Percentiles rank a stretch among this genome's conserved stretches.
These are phyloP conservation scores for Tympanopsis confertula DNA, from an alignment of 2,329 filamentous ascomycete genomes.

Conservation along the genomic window DNA sequence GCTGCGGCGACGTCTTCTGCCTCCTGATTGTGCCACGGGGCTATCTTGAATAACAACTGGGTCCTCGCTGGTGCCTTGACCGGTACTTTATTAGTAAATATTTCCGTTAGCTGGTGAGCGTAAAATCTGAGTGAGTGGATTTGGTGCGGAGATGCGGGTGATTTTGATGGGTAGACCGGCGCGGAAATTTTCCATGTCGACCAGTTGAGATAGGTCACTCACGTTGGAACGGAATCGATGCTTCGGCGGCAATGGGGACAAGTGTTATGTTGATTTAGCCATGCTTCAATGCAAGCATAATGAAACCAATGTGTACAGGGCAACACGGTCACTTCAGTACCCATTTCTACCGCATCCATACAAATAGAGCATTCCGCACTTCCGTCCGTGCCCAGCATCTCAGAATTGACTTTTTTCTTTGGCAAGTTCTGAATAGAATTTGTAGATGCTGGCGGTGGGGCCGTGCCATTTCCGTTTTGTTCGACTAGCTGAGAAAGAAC, in stretches of 20 bases:
- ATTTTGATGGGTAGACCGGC: too few species aligned
- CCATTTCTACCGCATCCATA: background rate
- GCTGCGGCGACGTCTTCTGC: too few species aligned
- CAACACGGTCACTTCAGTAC: background rate
- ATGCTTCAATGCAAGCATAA: background rate
- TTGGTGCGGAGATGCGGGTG: too few species aligned
- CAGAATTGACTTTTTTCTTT: background rate
- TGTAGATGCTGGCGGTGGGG: background rate
- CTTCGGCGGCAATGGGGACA: background rate
- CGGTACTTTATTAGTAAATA: too few species aligned
- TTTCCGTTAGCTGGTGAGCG: too few species aligned
- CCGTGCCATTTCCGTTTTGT: background rate
- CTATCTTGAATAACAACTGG: too few species aligned
- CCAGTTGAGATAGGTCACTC: too few species aligned
- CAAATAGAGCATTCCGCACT: constrained; percentile 1
- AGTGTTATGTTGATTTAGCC: background rate
- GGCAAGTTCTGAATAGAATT: background rate
- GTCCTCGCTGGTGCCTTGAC: too few species aligned
- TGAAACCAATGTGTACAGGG: background rate
- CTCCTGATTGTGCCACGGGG: too few species aligned
- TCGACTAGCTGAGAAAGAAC: background rate
- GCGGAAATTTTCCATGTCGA: too few species aligned
- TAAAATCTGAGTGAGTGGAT: too few species aligned
- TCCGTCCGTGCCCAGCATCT: background rate
- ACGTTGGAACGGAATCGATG: too few species aligned